Percentiles rank a stretch among this genome's conserved stretches.
Conservation (phyloP, 2,329 filamentous ascomycete species). For the Ceratocystis diversiconidia region DNA sequence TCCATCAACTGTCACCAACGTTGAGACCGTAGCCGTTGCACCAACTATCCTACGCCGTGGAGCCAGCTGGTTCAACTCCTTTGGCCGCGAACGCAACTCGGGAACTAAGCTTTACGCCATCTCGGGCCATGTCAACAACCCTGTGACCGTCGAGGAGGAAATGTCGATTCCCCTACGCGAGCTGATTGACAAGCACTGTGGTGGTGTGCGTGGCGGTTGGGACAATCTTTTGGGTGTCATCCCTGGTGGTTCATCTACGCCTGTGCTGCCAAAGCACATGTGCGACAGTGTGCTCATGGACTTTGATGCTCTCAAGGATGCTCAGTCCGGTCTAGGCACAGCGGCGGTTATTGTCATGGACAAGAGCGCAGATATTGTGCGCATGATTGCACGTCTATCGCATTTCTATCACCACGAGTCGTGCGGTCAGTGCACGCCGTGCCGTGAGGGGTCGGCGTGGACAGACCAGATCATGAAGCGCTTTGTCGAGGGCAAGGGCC, state of each 20-base stretch:
- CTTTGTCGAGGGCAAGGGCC: conserved; percentile 81
- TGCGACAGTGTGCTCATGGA: conserved; percentile 98
- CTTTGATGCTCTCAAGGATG: conserved; percentile 96
- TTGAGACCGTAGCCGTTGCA: conserved; percentile 90
- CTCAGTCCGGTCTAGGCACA: conserved; percentile 89
- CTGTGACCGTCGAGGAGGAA: conserved; percentile 94
- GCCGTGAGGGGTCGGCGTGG: conserved; percentile 97
- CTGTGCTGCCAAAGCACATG: conserved; percentile 75
- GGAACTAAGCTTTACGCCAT: conserved; percentile 98
- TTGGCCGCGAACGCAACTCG: conserved; percentile 89
- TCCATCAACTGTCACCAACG: conserved; percentile 94
- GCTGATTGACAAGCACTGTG: conserved; percentile 96
- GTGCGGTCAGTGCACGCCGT: conserved; percentile 98
- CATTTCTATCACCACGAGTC: conserved; percentile 98
- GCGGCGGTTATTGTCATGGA: conserved; percentile 99
- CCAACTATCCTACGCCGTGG: conserved; percentile 92
- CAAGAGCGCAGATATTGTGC: conserved; percentile 90
- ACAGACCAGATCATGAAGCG: conserved; percentile 97
- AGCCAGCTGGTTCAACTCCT: conserved; percentile 80
- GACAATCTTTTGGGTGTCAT: conserved; percentile 94
- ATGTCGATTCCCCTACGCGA: conserved; percentile 96
- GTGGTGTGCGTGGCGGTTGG: conserved; percentile 91
- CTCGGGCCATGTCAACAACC: conserved; percentile 97
- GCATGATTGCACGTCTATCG: conserved; percentile 79
- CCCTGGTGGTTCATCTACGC: conserved; percentile 90